These are phyloP conservation scores for Leptodermis oblonga DNA, from an alignment of 257 asterid species.

Conservation along the genomic window DNA sequence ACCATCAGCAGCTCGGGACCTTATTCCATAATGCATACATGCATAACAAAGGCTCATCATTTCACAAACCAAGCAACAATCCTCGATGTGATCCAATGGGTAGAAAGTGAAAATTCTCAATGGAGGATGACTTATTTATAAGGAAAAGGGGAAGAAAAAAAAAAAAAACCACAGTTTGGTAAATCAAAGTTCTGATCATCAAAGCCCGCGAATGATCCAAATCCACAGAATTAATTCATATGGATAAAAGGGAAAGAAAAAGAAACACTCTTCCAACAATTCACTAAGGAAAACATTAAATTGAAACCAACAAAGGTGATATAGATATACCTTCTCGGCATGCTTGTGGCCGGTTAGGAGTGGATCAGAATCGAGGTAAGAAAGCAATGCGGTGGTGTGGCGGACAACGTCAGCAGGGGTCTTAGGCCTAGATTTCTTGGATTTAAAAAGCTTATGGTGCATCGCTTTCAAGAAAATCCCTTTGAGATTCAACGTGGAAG, in stretches of 20 bases:
- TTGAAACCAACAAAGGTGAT: not conserved
- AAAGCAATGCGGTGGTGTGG: conserved; percentile 36
- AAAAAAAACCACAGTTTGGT: conserved; percentile 11
- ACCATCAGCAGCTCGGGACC: not conserved
- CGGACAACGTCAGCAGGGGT: conserved; percentile 52
- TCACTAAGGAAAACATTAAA: not conserved
- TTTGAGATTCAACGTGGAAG: conserved; percentile 37
- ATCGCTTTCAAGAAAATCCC: conserved; percentile 45
- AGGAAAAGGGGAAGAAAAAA: not conserved
- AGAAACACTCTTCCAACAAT: not conserved
- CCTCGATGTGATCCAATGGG: not conserved
- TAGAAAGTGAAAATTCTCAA: not conserved
- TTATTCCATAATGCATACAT: not conserved
- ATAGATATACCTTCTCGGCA: conserved; percentile 23
- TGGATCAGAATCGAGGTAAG: conserved; percentile 30
- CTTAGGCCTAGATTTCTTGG: conserved; percentile 41
- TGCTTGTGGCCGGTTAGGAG: conserved; percentile 30
- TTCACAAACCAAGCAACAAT: not conserved
- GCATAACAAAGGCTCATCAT: not conserved
- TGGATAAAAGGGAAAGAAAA: not conserved
- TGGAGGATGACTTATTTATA: not conserved
- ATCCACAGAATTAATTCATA: not conserved
- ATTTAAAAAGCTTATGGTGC: conserved; percentile 48
- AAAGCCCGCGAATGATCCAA: not conserved
- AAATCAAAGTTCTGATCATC: conserved; percentile 17